Evolutionary conservation across 306 rosid species (phyloP).

Genomic region (Prosopis cineraria): DNA sequence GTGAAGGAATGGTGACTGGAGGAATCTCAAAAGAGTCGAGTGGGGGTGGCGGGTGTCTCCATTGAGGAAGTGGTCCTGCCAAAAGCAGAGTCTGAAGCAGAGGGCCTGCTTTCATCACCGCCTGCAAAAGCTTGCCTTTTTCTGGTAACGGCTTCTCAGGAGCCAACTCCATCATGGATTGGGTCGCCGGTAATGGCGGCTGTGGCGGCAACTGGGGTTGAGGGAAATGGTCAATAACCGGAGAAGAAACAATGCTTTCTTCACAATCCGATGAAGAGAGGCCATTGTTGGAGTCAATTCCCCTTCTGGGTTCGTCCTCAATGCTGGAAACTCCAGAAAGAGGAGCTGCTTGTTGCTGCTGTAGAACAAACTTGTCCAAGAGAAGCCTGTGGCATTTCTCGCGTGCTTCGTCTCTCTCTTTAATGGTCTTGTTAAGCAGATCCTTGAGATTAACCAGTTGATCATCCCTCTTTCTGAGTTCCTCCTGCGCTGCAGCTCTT

Average conservation of each 20-base stretch:
- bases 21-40: constrained; percentile 90
- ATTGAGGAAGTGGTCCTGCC: constrained; percentile 98
- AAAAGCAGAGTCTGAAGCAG: constrained; percentile 83
- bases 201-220: constrained; percentile 44
- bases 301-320: constrained; percentile 87
- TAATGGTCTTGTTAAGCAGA: constrained; percentile 61
- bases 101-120: constrained; percentile 99
- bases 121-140: constrained; percentile 94
- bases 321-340: constrained; percentile 89
- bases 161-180: constrained; percentile 50
- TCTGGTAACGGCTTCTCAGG: constrained; percentile 84
- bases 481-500: constrained; percentile 66
- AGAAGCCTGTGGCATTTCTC: constrained; percentile 65
- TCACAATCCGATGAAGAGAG: constrained; percentile 91
- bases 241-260: constrained; percentile 98
- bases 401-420: constrained; percentile 86
- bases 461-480: constrained; percentile 83
- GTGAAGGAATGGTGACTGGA: constrained; percentile 82
- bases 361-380: constrained; percentile 59
- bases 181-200: constrained; percentile 5
- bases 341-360: constrained; percentile 53
- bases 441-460: constrained; percentile 66
- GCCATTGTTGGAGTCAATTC: constrained; percentile 77
- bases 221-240: constrained; percentile 57
- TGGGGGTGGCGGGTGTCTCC: constrained; percentile 99